These are phyloP conservation scores for Penicillium verrucosum DNA, from an alignment of 2,329 filamentous ascomycete species.

Conservation along the genomic window DNA sequence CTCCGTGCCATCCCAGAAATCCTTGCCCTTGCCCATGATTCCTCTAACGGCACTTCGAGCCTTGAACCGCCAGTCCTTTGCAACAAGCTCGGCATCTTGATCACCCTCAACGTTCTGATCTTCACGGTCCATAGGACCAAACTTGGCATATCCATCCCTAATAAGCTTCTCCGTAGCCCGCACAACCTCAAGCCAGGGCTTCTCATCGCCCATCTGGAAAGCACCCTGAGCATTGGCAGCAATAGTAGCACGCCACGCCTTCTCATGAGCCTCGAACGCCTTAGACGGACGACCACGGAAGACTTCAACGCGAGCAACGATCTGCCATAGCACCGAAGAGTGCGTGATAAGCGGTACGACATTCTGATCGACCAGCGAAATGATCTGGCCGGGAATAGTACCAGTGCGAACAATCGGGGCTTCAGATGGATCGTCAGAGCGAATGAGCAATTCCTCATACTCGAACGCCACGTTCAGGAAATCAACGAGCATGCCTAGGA, in stretches of 20 bases:
- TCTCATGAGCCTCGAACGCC: constrained; percentile 80
- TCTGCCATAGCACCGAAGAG: constrained; percentile 71
- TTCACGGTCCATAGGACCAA: constrained; percentile 60
- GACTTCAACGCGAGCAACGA: constrained; percentile 67
- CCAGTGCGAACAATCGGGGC: constrained; percentile 51
- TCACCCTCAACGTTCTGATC: constrained; percentile 48
- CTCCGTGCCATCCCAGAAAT: constrained; percentile 71
- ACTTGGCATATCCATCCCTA: constrained; percentile 71
- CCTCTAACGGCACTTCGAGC: constrained; percentile 78
- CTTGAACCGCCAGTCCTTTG: constrained; percentile 83
- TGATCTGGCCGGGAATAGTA: constrained; percentile 50
- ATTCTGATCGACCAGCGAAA: constrained; percentile 69
- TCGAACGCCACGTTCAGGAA: constrained; percentile 59
- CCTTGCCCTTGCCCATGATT: constrained; percentile 76
- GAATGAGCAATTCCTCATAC: constrained; percentile 37
- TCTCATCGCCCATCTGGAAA: constrained; percentile 54
- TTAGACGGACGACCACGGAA: constrained; percentile 69
- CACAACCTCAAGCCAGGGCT: constrained; percentile 70
- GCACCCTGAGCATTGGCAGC: constrained; percentile 46
- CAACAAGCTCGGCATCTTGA: constrained; percentile 60
- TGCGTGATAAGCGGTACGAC: constrained; percentile 81
- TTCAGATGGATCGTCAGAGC: constrained; percentile 34
- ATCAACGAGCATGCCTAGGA: constrained; percentile 69
- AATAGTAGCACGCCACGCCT: constrained; percentile 74
- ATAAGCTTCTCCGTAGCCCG: constrained; percentile 77